Base-by-base conservation (phyloP, 202 grass and related monocot genomes). In the Dendrocalamus latiflorus region DNA sequence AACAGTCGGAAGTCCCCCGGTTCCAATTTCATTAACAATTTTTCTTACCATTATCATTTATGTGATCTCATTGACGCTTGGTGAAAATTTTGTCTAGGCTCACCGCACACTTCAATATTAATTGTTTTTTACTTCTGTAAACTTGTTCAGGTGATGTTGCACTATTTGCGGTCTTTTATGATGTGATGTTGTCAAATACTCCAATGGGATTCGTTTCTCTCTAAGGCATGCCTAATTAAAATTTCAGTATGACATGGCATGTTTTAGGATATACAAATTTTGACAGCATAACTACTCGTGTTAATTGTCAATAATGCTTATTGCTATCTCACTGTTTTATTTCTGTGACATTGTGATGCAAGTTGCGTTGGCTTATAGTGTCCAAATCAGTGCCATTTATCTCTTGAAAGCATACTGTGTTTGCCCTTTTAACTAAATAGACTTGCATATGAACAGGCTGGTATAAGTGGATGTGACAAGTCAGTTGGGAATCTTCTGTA, bases 401-500 rank as follows among this genome's bases (percentile, higher is more conserved):
- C 39, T 47, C n/a, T 60, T 21, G 4, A 50, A 58, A 39, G 28
- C 45, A 36, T 68, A 9, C 42, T 63, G 22, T 38, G 10, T 64
- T 69, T 16, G 28, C 10, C 2, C 14, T 9, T 74, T 69, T 74
- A 74, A 82, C 62, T 54, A 43, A 30, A n/a, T 84, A 18, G 3
- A 65, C 11, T 49, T 64, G 4, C 21, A 39, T 8, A 66, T 81
- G 22, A 83, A 76, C 77, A 98, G 91, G 91, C 93, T 75, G 93
- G 83, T 75, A 63, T 98, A 65, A 77, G 70, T 75, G 83, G 62
- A 79, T 90, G 88, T 47, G 90, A 78, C 85, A 98, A 93, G 65
- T 74, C 93, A 1, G 87, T 95, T 30, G 95, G 95, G 36, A 98
- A 93, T 60, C 93, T 91, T 83, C 93, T 98, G 15, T 95, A 95